Evolutionary conservation across 1,139 yeast genomes (phyloP), one percentile per base, ranked within the genome.

Genomic region (Pichia sp.): DNA sequence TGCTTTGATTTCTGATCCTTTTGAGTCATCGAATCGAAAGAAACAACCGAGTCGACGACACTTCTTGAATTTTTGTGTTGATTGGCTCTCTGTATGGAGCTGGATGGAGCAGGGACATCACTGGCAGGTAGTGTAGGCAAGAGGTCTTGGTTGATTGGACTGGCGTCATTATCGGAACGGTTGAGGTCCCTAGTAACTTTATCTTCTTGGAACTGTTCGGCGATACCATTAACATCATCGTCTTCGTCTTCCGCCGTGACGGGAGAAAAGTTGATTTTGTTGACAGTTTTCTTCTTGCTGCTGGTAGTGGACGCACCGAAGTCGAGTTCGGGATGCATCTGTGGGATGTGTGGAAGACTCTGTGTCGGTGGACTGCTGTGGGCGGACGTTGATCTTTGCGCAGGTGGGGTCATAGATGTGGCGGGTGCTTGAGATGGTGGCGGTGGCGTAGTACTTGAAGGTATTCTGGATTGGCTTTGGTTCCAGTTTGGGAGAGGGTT

Each of bases 21-120:
- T 18, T 22, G 32, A 24, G 40, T 36, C 5, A 44, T 12, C 0
- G 52, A 49, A 14, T 41, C 50, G 42, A 49, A 49, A 11, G 52
- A 40, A 11, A 49, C 52, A 21, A 49, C 24, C 0, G 52, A 49
- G 28, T 45, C 51, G 14, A 38, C 30, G 12, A 38, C 44, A 8
- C 41, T 34, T 28, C 47, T 40, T 9, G 45, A 18, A 4, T 31
- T 30, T 22, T 38, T 30, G 15, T 40, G 34, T 20, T 9, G 15
- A 10, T 24, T 17, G 11, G 35, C 21, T 12, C 22, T 21, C 22
- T 17, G 22, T 2, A 20, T 28, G 2, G 36, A n/a, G 17, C 17
- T 17, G 17, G 8, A 6, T n/a, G 7, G 6, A 2, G 17, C 17
- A 9, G 33, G n/a, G 12, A n/a, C n/a, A n/a, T 30, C 33, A 11